Conservation (phyloP, 345 rosid genomes). For the Cardamine occulta region DNA sequence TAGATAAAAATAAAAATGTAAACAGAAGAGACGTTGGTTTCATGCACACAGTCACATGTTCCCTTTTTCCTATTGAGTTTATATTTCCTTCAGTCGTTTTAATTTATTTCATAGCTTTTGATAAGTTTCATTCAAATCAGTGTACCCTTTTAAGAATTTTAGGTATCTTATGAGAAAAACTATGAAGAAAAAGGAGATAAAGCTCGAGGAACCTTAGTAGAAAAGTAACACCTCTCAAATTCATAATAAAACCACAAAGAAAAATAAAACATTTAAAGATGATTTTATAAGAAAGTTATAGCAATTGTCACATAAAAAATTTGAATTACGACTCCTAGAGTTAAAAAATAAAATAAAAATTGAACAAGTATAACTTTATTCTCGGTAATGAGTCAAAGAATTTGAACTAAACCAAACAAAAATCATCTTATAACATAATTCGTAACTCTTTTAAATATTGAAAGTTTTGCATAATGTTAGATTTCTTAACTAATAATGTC, state of each 20-base stretch:
- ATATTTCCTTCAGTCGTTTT: neutral
- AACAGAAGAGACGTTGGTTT: neutral
- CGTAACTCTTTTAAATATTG: neutral
- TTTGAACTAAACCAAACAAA: neutral
- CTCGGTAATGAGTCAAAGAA: neutral
- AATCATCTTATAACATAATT: neutral
- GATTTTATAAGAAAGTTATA: neutral
- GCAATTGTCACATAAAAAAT: neutral
- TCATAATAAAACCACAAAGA: slow-evolving; percentile 18
- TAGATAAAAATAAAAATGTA: neutral
- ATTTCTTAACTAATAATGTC: neutral
- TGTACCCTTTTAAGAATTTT: slow-evolving; percentile 54
- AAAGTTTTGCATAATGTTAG: neutral
- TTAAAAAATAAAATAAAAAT: no score
- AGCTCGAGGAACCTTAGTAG: slow-evolving; percentile 49
- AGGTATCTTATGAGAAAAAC: slow-evolving; percentile 65
- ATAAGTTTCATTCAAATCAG: slow-evolving; percentile 51
- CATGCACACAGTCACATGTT: neutral
- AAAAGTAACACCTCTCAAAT: slow-evolving; percentile 40
- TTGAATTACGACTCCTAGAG: neutral
- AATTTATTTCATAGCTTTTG: neutral
- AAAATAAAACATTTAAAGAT: neutral
- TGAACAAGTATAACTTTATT: no score
- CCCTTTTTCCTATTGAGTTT: slow-evolving; percentile 2
- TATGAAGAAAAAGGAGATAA: slow-evolving; percentile 49